Percentiles rank a stretch among this genome's conserved stretches.
These are phyloP conservation scores for Mycena kentingensis DNA, from an alignment of 768 basidiomycete species.

Conservation along the genomic window DNA sequence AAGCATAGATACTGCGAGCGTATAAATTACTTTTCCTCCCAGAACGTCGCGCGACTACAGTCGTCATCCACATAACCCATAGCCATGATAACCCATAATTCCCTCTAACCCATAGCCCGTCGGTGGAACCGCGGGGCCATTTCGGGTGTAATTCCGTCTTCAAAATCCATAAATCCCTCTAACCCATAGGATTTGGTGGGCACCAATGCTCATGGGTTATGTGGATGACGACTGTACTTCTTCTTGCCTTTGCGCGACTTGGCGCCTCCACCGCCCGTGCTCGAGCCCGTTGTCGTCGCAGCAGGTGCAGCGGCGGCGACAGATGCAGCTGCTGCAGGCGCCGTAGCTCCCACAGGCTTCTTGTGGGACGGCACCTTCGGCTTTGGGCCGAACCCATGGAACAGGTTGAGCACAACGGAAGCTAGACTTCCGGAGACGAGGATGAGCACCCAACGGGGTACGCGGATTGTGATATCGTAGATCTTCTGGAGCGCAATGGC, in stretches of 20 bases:
- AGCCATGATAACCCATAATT: too few relatives aligned
- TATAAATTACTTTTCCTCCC: too few relatives aligned
- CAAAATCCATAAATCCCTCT: too few relatives aligned
- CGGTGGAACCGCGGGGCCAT: too few relatives aligned
- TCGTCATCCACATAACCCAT: too few relatives aligned
- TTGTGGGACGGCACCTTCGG: background rate
- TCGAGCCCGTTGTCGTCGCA: constrained; percentile 12
- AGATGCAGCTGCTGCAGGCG: constrained; percentile 5
- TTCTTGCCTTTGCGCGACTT: constrained; percentile 38
- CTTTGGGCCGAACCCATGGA: constrained; percentile 46
- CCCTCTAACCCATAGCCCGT: too few relatives aligned
- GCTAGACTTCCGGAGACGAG: constrained; percentile 65
- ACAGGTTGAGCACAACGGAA: constrained; percentile 63
- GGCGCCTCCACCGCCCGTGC: constrained; percentile 26
- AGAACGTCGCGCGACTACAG: too few relatives aligned
- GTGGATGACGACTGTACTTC: too few relatives aligned
- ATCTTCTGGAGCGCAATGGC: constrained; percentile 55
- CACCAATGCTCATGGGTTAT: too few relatives aligned
- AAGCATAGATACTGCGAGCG: too few relatives aligned
- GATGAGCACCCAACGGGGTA: constrained; percentile 78
- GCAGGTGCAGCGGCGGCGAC: constrained; percentile 10
- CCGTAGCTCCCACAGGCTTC: constrained; percentile 1
- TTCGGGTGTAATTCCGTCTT: too few relatives aligned
- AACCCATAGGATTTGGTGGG: too few relatives aligned
- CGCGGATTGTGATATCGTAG: constrained; percentile 52